phyloP scores from a whole-genome alignment of 2,329 filamentous ascomycete species.

The Penicillium sp. region DNA sequence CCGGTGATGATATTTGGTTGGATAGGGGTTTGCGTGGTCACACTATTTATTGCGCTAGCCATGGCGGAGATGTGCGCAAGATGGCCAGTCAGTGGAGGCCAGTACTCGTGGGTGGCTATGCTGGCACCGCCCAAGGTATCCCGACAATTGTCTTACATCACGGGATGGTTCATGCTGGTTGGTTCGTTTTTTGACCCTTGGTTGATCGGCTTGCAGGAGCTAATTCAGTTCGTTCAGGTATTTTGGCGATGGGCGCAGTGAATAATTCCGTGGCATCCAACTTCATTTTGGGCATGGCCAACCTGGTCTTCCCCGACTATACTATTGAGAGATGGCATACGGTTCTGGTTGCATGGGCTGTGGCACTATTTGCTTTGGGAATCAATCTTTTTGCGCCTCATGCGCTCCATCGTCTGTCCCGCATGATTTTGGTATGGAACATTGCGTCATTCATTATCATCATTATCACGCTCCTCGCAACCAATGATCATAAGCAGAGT shows the following conservation, averaged over 20 bases:
- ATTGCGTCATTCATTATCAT: conserved; percentile 54
- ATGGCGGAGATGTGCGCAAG: conserved; percentile 58
- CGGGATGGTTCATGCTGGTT: conserved; percentile 43
- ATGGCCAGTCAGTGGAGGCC: conserved; percentile 55
- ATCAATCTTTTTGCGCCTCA: conserved; percentile 53
- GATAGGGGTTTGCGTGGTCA: conserved; percentile 52
- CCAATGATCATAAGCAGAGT: conserved; percentile 54
- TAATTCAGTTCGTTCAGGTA: conserved; percentile 8
- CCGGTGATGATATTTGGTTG: conserved; percentile 57
- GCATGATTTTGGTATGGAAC: conserved; percentile 54
- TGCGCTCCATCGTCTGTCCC: conserved; percentile 53
- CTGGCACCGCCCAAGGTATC: conserved; percentile 50
- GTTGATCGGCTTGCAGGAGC: background rate
- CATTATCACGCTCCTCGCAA: conserved; percentile 53
- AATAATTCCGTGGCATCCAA: conserved; percentile 57
- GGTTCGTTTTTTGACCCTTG: conserved; percentile 26
- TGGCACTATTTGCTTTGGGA: conserved; percentile 45
- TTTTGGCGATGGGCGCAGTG: conserved; percentile 52
- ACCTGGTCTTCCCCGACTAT: conserved; percentile 52
- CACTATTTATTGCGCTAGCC: conserved; percentile 53
- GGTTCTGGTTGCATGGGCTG: conserved; percentile 52
- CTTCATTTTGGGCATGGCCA: conserved; percentile 56
- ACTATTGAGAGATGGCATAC: conserved; percentile 58
- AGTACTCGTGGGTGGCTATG: conserved; percentile 57
- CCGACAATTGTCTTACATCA: conserved; percentile 42